phyloP scores from a whole-genome alignment of 2,329 filamentous ascomycete genomes.

The Aureobasidium lini region DNA sequence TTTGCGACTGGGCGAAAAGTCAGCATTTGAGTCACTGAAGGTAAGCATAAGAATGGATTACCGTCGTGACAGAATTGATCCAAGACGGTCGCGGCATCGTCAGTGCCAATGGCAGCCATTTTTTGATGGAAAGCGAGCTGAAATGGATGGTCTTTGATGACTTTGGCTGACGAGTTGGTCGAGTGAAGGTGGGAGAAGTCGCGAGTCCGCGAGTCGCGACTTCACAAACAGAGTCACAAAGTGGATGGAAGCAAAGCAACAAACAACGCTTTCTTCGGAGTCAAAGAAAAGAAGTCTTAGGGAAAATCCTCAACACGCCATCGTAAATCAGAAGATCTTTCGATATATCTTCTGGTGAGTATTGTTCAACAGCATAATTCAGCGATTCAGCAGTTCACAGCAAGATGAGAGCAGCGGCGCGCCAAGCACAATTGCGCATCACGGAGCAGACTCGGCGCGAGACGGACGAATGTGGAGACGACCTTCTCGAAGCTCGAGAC shows the following conservation, averaged over 20 bases:
- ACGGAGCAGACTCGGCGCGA: neutral
- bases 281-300: no score
- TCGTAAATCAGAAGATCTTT: no score
- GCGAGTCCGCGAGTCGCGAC: neutral
- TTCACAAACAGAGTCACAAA: neutral
- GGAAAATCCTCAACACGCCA: no score
- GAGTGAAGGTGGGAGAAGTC: neutral
- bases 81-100: conserved; percentile 62
- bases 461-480: neutral
- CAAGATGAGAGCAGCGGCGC: conserved; percentile 14
- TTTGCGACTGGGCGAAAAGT: conserved; percentile 52
- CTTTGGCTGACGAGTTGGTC: neutral
- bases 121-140: neutral
- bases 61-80: conserved; percentile 70
- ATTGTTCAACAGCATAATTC: no score
- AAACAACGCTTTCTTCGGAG: neutral
- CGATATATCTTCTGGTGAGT: no score
- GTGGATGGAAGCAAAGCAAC: neutral
- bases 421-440: neutral
- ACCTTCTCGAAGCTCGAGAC: neutral
- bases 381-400: neutral
- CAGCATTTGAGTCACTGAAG: neutral
- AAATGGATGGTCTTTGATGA: neutral
- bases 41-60: conserved; percentile 23
- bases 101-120: conserved; percentile 39